phyloP scores from a whole-genome alignment of 805 yeast species.

The Starmerella stigmatis region DNA sequence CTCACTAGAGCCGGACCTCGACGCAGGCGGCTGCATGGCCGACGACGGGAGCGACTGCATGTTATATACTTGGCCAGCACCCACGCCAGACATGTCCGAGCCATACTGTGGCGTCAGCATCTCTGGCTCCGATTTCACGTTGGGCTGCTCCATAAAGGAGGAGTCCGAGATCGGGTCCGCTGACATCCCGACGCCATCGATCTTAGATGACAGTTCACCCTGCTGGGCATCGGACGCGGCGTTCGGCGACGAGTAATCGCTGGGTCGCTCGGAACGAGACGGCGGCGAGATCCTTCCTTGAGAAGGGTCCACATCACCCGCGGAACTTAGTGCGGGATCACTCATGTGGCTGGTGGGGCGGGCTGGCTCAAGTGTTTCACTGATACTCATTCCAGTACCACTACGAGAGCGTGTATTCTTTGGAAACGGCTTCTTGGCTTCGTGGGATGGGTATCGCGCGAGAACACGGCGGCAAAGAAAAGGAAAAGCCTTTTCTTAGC shows the following conservation, averaged over 20 bases:
- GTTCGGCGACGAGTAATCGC: too few species aligned
- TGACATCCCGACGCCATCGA: too few species aligned
- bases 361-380: background rate
- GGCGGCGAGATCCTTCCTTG: too few species aligned
- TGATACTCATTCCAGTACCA: background rate
- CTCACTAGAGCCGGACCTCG: background rate
- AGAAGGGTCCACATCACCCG: background rate
- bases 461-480: too few species aligned
- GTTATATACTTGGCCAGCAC: background rate
- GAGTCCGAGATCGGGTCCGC: background rate
- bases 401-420: background rate
- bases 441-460: too few species aligned
- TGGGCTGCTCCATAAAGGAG: background rate
- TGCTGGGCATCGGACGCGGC: too few species aligned
- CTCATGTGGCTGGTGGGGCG: background rate
- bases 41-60: background rate
- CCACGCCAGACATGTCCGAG: background rate
- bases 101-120: constrained; percentile 2
- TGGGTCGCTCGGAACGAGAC: too few species aligned
- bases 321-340: background rate
- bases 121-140: background rate
- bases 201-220: too few species aligned
- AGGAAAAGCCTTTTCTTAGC: too few species aligned
- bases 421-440: too few species aligned
- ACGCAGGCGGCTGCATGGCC: background rate